These are phyloP conservation scores for rapeseed (Brassica napus) DNA, from an alignment of 345 rosid species.

Conservation along the genomic window Da-Ae NC_063447.1:4301001-4301500, in stretches of 20 bases:
- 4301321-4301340: background rate
- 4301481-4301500: no score
- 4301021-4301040: no score
- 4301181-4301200: no score
- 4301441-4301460: no score
- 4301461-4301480: no score
- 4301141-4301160: background rate
- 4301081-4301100: background rate
- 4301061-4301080: background rate
- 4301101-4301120: background rate
- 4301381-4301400: no score
- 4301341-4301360: no score
- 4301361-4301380: no score
- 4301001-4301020: background rate
- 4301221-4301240: no score
- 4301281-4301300: background rate
- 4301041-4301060: background rate
- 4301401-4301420: no score
- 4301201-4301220: no score
- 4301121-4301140: background rate
- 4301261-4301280: background rate
- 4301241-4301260: background rate
- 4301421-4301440: no score
- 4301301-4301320: background rate
- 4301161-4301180: background rate